A percentile compares a stretch with the other conserved stretches of the same genome.
Conservation (phyloP, 1,284 basidiomycete species). For the Uromyces viciae-fabae region DNA sequence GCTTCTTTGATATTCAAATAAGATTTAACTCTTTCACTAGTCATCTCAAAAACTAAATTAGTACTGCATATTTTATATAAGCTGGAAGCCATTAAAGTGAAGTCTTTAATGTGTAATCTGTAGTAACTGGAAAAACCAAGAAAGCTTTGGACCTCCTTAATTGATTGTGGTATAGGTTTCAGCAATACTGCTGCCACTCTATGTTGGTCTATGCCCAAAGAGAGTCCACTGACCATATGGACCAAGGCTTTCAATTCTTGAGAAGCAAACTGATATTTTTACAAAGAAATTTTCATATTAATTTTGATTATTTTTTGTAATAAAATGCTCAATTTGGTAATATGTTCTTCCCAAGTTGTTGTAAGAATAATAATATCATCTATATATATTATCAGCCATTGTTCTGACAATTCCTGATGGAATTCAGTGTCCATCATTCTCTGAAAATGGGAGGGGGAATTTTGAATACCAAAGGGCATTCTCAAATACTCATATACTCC, state of each 20-base stretch:
- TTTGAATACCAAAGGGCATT: slow-evolving; percentile 16
- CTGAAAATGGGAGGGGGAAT: slow-evolving; percentile 1
- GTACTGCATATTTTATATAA: neutral
- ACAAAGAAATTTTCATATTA: neutral
- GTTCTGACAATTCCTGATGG: neutral
- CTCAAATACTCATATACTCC: slow-evolving; percentile 13
- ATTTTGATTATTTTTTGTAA: neutral
- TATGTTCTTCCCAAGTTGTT: neutral
- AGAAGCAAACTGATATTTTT: slow-evolving; percentile 13
- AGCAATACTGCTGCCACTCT: slow-evolving; percentile 23
- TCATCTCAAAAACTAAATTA: neutral
- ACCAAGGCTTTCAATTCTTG: neutral
- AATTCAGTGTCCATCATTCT: slow-evolving; percentile 2
- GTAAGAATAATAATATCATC: slow-evolving; percentile 4
- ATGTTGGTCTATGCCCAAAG: neutral
- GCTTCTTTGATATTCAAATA: neutral
- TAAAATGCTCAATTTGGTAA: neutral
- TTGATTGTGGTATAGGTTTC: neutral
- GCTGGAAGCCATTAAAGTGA: neutral
- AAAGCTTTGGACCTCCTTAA: neutral
- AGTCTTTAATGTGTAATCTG: slow-evolving; percentile 1
- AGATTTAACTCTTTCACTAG: neutral
- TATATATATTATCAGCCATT: neutral
- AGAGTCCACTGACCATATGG: neutral
- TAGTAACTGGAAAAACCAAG: slow-evolving; percentile 16